Conservation (phyloP, 257 asterid species). For the Capsicum baccatum region DNA sequence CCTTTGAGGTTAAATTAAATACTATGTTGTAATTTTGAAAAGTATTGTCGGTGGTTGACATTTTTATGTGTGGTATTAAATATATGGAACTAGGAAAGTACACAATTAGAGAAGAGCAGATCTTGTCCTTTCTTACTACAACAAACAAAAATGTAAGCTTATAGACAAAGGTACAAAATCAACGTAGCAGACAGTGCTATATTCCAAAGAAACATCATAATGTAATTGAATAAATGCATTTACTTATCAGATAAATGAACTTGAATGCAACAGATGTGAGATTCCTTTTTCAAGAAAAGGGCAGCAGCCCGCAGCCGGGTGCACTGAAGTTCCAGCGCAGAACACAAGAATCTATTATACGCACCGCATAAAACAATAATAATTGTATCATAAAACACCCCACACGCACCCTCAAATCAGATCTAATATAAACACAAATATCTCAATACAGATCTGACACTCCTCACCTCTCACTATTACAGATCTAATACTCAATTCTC, state of each 20-base stretch:
- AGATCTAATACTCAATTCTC: neutral
- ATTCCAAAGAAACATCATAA: neutral
- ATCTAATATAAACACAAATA: slow-evolving; percentile 24
- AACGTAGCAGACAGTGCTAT: neutral
- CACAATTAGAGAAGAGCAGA: neutral
- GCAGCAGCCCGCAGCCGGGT: no score
- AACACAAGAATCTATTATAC: no score
- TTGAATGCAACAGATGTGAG: neutral
- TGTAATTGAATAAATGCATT: neutral
- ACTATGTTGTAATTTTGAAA: neutral
- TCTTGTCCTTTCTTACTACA: neutral
- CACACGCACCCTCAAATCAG: slow-evolving; percentile 31
- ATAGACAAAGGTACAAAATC: neutral
- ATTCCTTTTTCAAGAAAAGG: neutral
- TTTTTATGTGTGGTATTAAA: neutral
- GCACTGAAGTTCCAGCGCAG: no score
- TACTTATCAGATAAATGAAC: neutral
- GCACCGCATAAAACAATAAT: neutral
- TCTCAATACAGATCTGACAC: slow-evolving; percentile 31
- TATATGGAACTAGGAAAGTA: neutral
- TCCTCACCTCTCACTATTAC: neutral
- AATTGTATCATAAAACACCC: neutral
- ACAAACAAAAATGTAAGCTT: neutral
- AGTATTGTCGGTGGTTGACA: neutral
- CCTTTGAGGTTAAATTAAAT: no score